phyloP scores from a whole-genome alignment of 768 basidiomycete genomes.

The Serendipita sp. region DNA sequence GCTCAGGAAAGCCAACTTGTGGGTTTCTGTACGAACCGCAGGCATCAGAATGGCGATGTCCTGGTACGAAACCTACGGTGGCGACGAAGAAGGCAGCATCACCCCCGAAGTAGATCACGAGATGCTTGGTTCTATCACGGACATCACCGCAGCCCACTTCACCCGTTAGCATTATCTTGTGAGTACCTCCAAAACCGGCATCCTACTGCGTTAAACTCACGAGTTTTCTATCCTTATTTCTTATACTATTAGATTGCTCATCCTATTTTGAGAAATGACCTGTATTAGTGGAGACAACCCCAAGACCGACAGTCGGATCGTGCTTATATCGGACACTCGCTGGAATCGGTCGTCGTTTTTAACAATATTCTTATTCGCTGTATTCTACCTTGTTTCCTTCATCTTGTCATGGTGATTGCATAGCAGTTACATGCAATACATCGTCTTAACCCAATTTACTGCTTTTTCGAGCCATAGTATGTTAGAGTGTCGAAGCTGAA shows the following conservation, averaged over 20 bases:
- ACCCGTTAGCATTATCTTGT: neutral
- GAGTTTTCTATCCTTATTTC: no score
- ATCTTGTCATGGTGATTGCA: neutral
- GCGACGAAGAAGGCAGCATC: neutral
- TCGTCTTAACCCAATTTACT: neutral
- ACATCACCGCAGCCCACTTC: neutral
- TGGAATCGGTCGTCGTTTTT: no score
- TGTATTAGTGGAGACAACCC: no score
- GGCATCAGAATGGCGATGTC: neutral
- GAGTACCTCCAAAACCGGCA: neutral
- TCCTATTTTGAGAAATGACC: neutral
- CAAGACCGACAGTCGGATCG: no score
- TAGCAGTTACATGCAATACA: neutral
- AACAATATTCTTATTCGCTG: no score
- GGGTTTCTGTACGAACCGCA: neutral
- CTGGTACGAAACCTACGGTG: neutral
- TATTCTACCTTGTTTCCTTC: no score
- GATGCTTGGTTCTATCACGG: neutral
- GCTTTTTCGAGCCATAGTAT: neutral
- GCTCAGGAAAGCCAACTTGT: neutral
- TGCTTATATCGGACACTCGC: no score
- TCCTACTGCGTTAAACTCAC: neutral
- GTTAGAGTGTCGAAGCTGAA: neutral
- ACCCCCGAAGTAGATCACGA: neutral
- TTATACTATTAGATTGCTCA: neutral